These are phyloP conservation scores for Microbotryum intermedium DNA, from an alignment of 1,284 basidiomycete genomes.

Conservation along the genomic window DNA sequence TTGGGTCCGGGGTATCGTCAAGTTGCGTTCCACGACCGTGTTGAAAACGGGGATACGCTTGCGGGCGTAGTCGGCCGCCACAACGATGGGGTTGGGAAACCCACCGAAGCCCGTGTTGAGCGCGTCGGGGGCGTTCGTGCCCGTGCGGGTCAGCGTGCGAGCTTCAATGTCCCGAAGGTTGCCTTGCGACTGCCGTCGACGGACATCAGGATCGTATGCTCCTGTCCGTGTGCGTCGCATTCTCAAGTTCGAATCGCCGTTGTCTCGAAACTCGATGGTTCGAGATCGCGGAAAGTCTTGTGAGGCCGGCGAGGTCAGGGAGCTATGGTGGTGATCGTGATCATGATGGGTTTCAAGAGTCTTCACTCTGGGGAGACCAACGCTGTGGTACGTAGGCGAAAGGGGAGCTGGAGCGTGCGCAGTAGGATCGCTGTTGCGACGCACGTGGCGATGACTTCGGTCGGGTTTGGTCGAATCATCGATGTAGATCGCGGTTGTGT, in stretches of 20 bases:
- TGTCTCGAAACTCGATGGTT: conserved; percentile 51
- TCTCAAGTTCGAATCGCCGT: conserved; percentile 11
- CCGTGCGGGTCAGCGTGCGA: conserved; percentile 22
- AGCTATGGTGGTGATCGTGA: conserved; percentile 1
- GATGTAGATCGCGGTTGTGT: conserved; percentile 11
- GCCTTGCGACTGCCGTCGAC: conserved; percentile 19
- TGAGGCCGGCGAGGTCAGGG: conserved; percentile 7
- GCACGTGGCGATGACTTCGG: background rate
- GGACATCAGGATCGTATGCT: conserved; percentile 9
- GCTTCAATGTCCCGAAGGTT: conserved; percentile 14
- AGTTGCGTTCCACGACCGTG: conserved; percentile 39
- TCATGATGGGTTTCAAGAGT: conserved; percentile 12
- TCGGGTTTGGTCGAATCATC: conserved; percentile 18
- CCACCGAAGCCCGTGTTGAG: conserved; percentile 60
- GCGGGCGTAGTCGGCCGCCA: conserved; percentile 49
- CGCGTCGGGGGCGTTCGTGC: conserved; percentile 36
- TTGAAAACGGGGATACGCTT: conserved; percentile 2
- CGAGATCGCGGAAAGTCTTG: conserved; percentile 47
- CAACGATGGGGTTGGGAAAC: conserved; percentile 69
- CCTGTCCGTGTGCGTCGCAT: conserved; percentile 7
- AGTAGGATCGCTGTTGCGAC: conserved; percentile 25
- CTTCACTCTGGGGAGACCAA: conserved; percentile 1
- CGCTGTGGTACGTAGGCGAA: background rate
- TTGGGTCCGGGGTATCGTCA: conserved; percentile 64
- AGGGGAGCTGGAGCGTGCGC: background rate